Conservation (phyloP, 768 basidiomycete species). For the Tubosaeta sp. region DNA sequence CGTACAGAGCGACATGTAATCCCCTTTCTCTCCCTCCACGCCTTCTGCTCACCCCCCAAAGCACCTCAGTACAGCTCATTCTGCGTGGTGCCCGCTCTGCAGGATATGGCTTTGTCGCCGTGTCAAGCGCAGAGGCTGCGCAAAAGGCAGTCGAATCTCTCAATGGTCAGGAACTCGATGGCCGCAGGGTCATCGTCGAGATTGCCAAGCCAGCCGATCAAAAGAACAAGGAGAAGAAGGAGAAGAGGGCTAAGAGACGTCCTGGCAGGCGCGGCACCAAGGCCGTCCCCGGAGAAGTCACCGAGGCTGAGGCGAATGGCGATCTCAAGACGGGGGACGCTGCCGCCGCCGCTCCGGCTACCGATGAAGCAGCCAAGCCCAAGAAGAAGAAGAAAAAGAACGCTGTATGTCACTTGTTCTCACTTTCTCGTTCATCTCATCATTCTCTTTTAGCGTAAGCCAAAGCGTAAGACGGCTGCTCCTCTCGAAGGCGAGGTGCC, state of each 20-base stretch:
- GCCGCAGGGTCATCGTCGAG: slow-evolving; percentile 86
- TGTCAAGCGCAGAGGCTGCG: slow-evolving; percentile 76
- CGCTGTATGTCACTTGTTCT: slow-evolving; percentile 34
- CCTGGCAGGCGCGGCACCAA: slow-evolving; percentile 83
- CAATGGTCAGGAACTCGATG: slow-evolving; percentile 86
- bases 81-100: slow-evolving; percentile 80
- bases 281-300: slow-evolving; percentile 84
- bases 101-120: slow-evolving; percentile 91
- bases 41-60: slow-evolving; percentile 30
- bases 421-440: slow-evolving; percentile 7
- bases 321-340: slow-evolving; percentile 59
- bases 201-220: slow-evolving; percentile 87
- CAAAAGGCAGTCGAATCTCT: slow-evolving; percentile 82
- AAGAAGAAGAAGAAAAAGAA: slow-evolving; percentile 81
- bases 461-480: slow-evolving; percentile 34
- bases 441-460: slow-evolving; percentile 48
- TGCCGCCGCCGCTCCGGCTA: slow-evolving; percentile 41
- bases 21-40: slow-evolving; percentile 16
- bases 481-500: slow-evolving; percentile 31
- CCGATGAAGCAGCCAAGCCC: slow-evolving; percentile 58
- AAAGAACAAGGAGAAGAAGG: slow-evolving; percentile 76
- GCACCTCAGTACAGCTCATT: slow-evolving; percentile 83
- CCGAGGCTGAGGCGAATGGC: slow-evolving; percentile 85
- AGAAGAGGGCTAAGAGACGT: slow-evolving; percentile 74
- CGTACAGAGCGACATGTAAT: slow-evolving; percentile 84